These are phyloP conservation scores for Przewalskia tangutica DNA, from an alignment of 257 asterid species.

Conservation along the genomic window DNA sequence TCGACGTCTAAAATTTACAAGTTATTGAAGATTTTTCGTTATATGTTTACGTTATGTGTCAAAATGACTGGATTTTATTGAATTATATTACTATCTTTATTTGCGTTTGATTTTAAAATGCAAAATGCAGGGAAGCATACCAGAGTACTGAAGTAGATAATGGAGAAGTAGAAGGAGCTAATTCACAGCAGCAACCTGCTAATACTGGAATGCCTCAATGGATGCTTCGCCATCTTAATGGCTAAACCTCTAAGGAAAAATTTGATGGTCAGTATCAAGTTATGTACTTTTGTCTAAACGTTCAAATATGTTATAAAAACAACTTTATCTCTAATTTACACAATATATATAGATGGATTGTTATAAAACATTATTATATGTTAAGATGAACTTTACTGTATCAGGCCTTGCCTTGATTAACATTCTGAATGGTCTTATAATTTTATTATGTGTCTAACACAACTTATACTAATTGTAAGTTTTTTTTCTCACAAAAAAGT, in stretches of 20 bases:
- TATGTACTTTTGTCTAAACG: background rate
- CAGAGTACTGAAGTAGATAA: constrained; percentile 12
- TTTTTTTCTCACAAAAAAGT: too few relatives aligned
- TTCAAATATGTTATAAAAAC: too few relatives aligned
- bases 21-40: background rate
- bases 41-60: background rate
- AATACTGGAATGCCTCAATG: constrained; percentile 44
- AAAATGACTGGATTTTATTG: background rate
- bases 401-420: background rate
- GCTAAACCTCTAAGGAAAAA: background rate
- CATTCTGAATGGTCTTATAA: background rate
- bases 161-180: constrained; percentile 28
- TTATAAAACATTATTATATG: background rate
- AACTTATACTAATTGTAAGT: too few relatives aligned
- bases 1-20: background rate
- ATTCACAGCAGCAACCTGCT: constrained; percentile 21
- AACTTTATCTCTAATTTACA: background rate
- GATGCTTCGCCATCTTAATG: constrained; percentile 32
- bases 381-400: background rate
- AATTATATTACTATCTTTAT: background rate
- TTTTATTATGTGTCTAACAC: too few relatives aligned
- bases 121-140: constrained; percentile 30
- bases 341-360: background rate
- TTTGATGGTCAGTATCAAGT: background rate
- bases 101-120: background rate